Conservation (phyloP, 495 filamentous ascomycete species). For the Chaetomidium leptoderma region DNA sequence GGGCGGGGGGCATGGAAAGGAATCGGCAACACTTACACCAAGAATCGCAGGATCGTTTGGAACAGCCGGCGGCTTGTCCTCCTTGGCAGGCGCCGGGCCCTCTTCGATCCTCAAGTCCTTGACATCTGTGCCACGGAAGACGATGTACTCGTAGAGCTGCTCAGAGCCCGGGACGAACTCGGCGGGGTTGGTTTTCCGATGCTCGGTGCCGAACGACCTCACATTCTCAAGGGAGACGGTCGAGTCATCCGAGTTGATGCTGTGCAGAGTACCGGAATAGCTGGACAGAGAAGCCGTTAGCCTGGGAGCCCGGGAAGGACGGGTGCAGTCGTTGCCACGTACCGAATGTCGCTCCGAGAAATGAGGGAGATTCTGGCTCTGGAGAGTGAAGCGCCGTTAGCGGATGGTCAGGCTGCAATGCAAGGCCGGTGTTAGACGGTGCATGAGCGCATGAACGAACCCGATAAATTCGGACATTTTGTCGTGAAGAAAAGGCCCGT, state of each 20-base stretch:
- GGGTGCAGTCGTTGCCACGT: conserved; percentile 31
- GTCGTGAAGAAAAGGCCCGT: background rate
- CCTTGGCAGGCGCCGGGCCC: conserved; percentile 56
- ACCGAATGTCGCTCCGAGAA: conserved; percentile 97
- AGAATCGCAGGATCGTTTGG: conserved; percentile 96
- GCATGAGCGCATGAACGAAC: conserved; percentile 31
- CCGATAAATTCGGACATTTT: conserved; percentile 52
- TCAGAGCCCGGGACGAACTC: conserved; percentile 79
- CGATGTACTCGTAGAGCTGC: conserved; percentile 95
- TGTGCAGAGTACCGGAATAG: conserved; percentile 92
- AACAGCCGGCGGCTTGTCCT: conserved; percentile 69
- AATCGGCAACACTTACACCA: conserved; percentile 65
- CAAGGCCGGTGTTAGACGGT: background rate
- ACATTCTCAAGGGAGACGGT: conserved; percentile 97
- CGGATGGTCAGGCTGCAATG: background rate
- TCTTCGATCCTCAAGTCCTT: conserved; percentile 94
- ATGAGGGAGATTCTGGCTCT: conserved; percentile 83
- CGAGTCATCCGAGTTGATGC: conserved; percentile 94
- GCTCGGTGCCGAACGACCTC: conserved; percentile 87
- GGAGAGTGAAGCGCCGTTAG: conserved; percentile 25
- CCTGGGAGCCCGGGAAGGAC: background rate
- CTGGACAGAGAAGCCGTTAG: conserved; percentile 40
- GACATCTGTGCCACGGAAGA: conserved; percentile 97
- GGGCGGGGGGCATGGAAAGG: background rate
- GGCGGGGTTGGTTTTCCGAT: conserved; percentile 67